Evolutionary conservation across 495 filamentous ascomycete species (phyloP).

Genomic region (Thermochaetoides thermophila): DNA sequence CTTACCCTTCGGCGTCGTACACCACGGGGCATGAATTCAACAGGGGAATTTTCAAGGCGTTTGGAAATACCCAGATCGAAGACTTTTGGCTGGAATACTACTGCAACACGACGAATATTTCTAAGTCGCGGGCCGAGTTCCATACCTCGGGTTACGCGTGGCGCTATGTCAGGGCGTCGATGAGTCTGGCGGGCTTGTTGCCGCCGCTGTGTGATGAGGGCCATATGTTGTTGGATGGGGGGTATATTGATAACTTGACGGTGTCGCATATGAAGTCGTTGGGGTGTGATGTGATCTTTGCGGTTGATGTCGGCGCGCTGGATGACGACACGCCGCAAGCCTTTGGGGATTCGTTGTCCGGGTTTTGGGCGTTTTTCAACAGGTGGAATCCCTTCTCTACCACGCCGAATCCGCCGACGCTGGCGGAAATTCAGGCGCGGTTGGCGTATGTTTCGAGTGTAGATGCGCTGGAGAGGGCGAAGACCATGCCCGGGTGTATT

Average conservation of each 20-base stretch:
- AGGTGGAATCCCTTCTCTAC: slow-evolving; percentile 91
- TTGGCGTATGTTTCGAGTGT: slow-evolving; percentile 88
- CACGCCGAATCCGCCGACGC: slow-evolving; percentile 78
- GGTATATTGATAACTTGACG: slow-evolving; percentile 93
- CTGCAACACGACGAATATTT: slow-evolving; percentile 98
- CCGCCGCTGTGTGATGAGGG: slow-evolving; percentile 94
- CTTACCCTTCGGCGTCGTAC: slow-evolving; percentile 88
- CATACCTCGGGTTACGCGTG: slow-evolving; percentile 93
- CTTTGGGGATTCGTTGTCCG: slow-evolving; percentile 90
- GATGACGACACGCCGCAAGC: slow-evolving; percentile 82
- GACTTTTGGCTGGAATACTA: slow-evolving; percentile 99
- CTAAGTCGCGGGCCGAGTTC: slow-evolving; percentile 72
- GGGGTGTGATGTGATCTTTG: slow-evolving; percentile 86
- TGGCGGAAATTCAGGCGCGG: slow-evolving; percentile 89
- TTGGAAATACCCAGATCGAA: slow-evolving; percentile 91
- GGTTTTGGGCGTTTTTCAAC: slow-evolving; percentile 84
- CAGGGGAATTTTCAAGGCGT: slow-evolving; percentile 96
- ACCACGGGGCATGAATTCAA: slow-evolving; percentile 99
- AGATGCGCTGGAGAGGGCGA: slow-evolving; percentile 86
- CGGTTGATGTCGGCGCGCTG: slow-evolving; percentile 81
- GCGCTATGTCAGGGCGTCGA: slow-evolving; percentile 89
- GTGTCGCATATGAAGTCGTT: slow-evolving; percentile 94
- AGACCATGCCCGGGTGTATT: slow-evolving; percentile 69
- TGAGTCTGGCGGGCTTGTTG: slow-evolving; percentile 85
- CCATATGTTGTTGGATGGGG: slow-evolving; percentile 87